phyloP scores from a whole-genome alignment of 768 basidiomycete genomes.

The Aureoboletus auriporus region DNA sequence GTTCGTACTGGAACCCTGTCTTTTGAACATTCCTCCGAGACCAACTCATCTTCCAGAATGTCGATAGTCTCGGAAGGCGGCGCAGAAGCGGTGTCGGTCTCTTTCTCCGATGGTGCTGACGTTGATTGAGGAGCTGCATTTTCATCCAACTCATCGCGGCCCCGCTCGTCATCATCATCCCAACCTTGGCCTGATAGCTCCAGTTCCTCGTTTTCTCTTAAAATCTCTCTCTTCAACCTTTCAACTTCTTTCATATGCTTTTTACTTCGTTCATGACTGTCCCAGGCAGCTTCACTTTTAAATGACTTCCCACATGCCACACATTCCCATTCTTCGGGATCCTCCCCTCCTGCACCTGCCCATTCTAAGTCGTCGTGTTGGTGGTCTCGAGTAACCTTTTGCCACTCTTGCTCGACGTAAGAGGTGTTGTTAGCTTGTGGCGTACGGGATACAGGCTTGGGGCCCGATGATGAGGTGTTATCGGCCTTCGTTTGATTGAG shows the following conservation, averaged over 20 bases:
- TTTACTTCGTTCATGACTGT: slow-evolving; percentile 93
- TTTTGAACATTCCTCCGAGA: slow-evolving; percentile 6
- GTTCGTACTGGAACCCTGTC: slow-evolving; percentile 5
- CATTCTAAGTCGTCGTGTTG: slow-evolving; percentile 59
- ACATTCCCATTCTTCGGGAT: slow-evolving; percentile 87
- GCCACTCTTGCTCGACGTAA: slow-evolving; percentile 91
- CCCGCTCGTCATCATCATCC: slow-evolving; percentile 19
- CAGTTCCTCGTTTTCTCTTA: slow-evolving; percentile 64
- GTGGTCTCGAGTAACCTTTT: slow-evolving; percentile 47
- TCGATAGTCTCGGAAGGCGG: background rate
- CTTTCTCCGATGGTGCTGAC: slow-evolving; percentile 9
- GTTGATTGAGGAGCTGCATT: slow-evolving; percentile 10
- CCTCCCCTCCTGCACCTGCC: slow-evolving; percentile 66
- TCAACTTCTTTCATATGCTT: slow-evolving; percentile 91
- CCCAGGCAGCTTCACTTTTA: slow-evolving; percentile 89
- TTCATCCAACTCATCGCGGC: slow-evolving; percentile 8
- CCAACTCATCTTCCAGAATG: slow-evolving; percentile 4
- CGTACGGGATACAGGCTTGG: slow-evolving; percentile 26
- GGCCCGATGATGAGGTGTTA: slow-evolving; percentile 27
- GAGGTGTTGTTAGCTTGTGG: slow-evolving; percentile 25
- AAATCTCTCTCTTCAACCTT: slow-evolving; percentile 72
- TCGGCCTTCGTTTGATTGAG: slow-evolving; percentile 29
- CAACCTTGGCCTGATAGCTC: slow-evolving; percentile 41
- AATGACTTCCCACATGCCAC: slow-evolving; percentile 92
- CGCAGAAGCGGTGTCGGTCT: background rate